Evolutionary conservation across 2,329 filamentous ascomycete species (phyloP).

Genomic region (Atkinsonella hypoxylon): DNA sequence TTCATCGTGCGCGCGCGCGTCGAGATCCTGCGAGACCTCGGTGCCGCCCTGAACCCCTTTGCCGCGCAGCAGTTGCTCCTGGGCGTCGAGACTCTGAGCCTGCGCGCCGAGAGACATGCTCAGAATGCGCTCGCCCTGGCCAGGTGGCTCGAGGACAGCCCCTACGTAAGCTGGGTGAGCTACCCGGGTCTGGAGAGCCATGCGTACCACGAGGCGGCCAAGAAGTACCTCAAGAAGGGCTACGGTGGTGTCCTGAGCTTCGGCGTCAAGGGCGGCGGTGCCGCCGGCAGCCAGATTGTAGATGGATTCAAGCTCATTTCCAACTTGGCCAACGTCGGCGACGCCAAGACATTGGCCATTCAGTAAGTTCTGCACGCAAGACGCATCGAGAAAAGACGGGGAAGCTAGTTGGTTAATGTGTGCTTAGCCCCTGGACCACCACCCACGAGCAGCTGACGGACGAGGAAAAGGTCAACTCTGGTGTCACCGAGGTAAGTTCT

Average conservation of each 20-base stretch:
- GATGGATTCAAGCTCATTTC: slow-evolving; percentile 93
- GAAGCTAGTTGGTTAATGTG: not conserved
- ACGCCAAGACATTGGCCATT: slow-evolving; percentile 89
- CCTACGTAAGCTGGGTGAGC: slow-evolving; percentile 83
- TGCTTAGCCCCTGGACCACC: slow-evolving; percentile 64
- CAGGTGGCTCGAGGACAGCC: slow-evolving; percentile 69
- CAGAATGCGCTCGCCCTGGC: slow-evolving; percentile 73
- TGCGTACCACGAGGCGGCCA: slow-evolving; percentile 64
- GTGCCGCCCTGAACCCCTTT: slow-evolving; percentile 75
- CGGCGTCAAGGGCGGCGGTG: slow-evolving; percentile 78
- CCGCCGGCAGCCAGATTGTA: slow-evolving; percentile 77
- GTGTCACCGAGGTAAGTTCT: slow-evolving; percentile 57
- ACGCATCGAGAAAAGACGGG: no score
- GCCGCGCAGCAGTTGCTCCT: slow-evolving; percentile 85
- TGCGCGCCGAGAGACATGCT: slow-evolving; percentile 78
- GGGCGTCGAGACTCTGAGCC: slow-evolving; percentile 78
- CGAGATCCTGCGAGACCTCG: slow-evolving; percentile 81
- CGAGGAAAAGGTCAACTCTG: slow-evolving; percentile 67
- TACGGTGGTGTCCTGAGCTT: slow-evolving; percentile 89
- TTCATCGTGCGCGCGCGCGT: slow-evolving; percentile 81
- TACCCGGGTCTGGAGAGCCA: slow-evolving; percentile 84
- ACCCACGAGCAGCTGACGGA: slow-evolving; percentile 87
- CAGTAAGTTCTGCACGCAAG: slow-evolving; percentile 43
- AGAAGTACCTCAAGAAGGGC: slow-evolving; percentile 75
- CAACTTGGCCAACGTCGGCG: slow-evolving; percentile 91